Base-by-base conservation (phyloP, 805 yeast genomes). In the Lipomyces kockii region DNA sequence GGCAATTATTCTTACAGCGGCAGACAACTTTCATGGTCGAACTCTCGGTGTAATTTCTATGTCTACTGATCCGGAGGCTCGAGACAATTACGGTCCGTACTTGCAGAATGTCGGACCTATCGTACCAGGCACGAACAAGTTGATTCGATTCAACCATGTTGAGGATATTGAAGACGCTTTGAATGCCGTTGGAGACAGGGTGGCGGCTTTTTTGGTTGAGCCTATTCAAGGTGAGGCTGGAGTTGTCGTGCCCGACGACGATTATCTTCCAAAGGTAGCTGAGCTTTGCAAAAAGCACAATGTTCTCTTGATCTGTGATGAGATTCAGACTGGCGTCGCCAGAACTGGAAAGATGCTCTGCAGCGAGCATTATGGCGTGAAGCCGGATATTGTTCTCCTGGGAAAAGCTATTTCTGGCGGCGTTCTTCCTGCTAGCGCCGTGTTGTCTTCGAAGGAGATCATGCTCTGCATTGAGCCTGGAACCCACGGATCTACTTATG, bases 161-260 rank as follows among this genome's bases (percentile, higher is more conserved):
- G 97, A 87, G 77, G 98, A 94, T 77, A 87, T 94, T 62, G 92
- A 92, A 80, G 83, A 83, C 73, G 97, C 97, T 1, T 87, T 93
- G 75, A 82, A 84, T 72, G 85, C 85, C 65, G 92, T 94, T 29
- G 97, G 97, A 71, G 94, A 90, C 78, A 88, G 87, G 78, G 87
- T 94, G 72, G 97, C 97, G 57, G 98, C 97, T 54, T 86, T 94
- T 72, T 81, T 94, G 71, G 86, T 94, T 74, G 98, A 94, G 81
- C 98, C 98, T 70, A 93, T 93, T 76, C 98, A 94, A 80, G 98
- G 98, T 78, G 98, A 94, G 79, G 98, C 98, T 43, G 98, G 98
- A 74, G 94, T 94, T 72, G 94, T 93, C 34, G 97, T 93, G 32
- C 98, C 98, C 63, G 95, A 95, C 72, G 81, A 78, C 60, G 96